Conservation (phyloP, 2,329 filamentous ascomycete species). For the Raffaelea arxii region DNA sequence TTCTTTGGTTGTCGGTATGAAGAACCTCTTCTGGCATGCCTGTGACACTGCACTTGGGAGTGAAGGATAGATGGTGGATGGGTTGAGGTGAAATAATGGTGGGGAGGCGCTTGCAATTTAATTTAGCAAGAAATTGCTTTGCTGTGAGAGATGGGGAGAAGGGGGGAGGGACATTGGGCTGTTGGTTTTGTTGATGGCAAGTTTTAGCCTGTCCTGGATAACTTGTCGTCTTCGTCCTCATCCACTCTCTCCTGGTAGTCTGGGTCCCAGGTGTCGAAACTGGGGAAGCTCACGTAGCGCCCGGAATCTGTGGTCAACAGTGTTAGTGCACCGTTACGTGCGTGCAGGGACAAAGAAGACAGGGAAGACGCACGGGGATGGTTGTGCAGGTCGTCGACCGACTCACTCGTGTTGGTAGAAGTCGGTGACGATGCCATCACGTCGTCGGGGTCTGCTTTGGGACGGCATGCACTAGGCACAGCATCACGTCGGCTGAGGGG, state of each 20-base stretch:
- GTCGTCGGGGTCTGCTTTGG: slow-evolving; percentile 6
- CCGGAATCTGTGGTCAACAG: slow-evolving; percentile 24
- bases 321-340: too few relatives aligned
- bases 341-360: background rate
- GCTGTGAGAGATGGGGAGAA: too few relatives aligned
- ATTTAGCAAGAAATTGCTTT: too few relatives aligned
- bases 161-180: too few relatives aligned
- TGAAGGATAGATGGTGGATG: too few relatives aligned
- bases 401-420: slow-evolving; percentile 16
- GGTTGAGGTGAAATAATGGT: too few relatives aligned
- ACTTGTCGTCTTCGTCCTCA: slow-evolving; percentile 8
- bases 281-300: slow-evolving; percentile 65
- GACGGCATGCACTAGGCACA: too few relatives aligned
- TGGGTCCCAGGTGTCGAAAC: slow-evolving; percentile 57
- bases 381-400: slow-evolving; percentile 19
- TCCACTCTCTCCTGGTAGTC: slow-evolving; percentile 33
- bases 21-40: too few relatives aligned
- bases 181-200: background rate
- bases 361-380: slow-evolving; percentile 3
- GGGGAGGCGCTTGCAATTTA: too few relatives aligned
- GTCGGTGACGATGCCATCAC: slow-evolving; percentile 12
- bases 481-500: background rate
- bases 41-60: too few relatives aligned
- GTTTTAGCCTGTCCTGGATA: slow-evolving; percentile 1
- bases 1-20: too few relatives aligned